Conservation (phyloP, 2,329 filamentous ascomycete species). For the Exophiala alcalophila region DNA sequence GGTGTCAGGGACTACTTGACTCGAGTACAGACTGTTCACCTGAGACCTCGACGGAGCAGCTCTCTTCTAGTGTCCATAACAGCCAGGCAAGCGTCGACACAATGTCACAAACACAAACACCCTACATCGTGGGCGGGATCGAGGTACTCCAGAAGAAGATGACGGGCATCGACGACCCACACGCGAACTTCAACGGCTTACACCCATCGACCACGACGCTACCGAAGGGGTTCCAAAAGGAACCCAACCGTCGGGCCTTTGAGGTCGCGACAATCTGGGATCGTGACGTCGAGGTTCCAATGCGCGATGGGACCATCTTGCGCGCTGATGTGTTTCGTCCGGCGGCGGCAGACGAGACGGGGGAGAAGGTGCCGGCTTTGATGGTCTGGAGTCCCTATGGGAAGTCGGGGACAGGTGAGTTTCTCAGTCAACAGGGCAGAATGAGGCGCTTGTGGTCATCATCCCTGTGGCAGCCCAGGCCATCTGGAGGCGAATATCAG, state of each 20-base stretch:
- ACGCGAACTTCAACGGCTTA: slow-evolving; percentile 7
- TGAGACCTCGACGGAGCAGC: too few relatives aligned
- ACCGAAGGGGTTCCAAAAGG: slow-evolving; percentile 5
- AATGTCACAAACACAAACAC: too few relatives aligned
- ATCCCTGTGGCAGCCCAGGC: neutral
- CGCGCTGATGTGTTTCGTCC: slow-evolving; percentile 34
- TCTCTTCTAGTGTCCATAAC: too few relatives aligned
- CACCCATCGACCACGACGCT: slow-evolving; percentile 8
- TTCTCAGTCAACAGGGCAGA: neutral
- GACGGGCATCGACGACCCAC: slow-evolving; percentile 6
- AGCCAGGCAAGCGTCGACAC: too few relatives aligned
- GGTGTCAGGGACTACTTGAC: too few relatives aligned
- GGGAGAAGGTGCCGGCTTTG: slow-evolving; percentile 29
- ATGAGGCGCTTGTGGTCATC: too few relatives aligned
- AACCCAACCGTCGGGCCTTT: slow-evolving; percentile 7
- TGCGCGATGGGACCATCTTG: slow-evolving; percentile 32
- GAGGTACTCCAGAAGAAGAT: slow-evolving; percentile 11
- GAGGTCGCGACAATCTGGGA: slow-evolving; percentile 21
- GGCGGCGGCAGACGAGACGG: neutral
- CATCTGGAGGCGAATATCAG: neutral
- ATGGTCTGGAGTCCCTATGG: slow-evolving; percentile 35
- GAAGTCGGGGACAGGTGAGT: slow-evolving; percentile 29
- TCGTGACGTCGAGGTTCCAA: slow-evolving; percentile 26
- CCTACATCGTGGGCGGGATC: slow-evolving; percentile 7
- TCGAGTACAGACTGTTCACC: too few relatives aligned